These are phyloP conservation scores for Neoboletus brunneissimus DNA, from an alignment of 768 basidiomycete genomes.

Conservation along the genomic window DNA sequence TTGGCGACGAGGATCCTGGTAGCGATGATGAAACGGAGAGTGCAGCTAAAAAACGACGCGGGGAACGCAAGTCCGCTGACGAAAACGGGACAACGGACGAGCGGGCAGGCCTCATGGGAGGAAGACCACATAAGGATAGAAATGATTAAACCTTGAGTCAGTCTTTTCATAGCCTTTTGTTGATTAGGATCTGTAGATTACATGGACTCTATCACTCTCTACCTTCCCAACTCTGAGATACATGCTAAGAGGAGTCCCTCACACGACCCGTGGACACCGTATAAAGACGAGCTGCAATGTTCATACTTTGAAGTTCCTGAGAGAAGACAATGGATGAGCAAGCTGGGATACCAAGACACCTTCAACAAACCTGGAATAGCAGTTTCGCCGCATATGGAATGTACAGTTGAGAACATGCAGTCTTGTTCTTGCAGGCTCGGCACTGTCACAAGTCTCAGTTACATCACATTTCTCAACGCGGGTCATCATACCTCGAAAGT, in stretches of 20 bases:
- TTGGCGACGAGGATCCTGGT: conserved; percentile 76
- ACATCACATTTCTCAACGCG: background rate
- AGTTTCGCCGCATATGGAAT: conserved; percentile 97
- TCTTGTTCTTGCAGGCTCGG: conserved; percentile 96
- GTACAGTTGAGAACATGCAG: conserved; percentile 85
- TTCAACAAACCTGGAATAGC: conserved; percentile 76
- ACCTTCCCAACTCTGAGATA: background rate
- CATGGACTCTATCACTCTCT: conserved; percentile 21
- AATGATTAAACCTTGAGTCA: conserved; percentile 29
- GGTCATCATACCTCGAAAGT: conserved; percentile 71
- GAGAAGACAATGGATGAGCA: background rate
- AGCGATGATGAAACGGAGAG: conserved; percentile 61
- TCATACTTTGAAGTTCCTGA: conserved; percentile 94
- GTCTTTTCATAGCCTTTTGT: conserved; percentile 11
- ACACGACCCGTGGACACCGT: conserved; percentile 86
- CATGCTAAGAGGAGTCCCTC: conserved; percentile 45
- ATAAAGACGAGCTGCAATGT: conserved; percentile 85
- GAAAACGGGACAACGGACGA: conserved; percentile 54
- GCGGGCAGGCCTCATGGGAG: conserved; percentile 62
- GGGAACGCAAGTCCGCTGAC: conserved; percentile 40
- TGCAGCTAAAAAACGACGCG: conserved; percentile 48
- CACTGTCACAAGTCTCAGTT: conserved; percentile 46
- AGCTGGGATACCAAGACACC: background rate
- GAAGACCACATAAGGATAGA: conserved; percentile 33
- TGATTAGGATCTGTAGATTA: conserved; percentile 36